Conservation (phyloP, 495 filamentous ascomycete genomes). For the Glarea lozoyensis region DNA sequence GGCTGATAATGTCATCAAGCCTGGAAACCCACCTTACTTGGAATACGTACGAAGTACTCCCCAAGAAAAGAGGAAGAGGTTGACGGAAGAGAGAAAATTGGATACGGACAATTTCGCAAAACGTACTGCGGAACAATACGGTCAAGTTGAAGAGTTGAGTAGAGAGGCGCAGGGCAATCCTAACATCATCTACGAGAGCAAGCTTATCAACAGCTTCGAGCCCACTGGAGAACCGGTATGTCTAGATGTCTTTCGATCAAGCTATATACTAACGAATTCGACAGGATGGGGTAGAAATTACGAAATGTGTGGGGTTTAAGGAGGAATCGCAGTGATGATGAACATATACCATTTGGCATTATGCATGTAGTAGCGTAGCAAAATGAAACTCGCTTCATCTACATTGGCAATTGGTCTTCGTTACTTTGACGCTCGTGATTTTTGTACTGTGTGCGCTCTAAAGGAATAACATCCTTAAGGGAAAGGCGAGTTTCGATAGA, state of each 20-base stretch:
- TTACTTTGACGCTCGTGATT: too few relatives aligned
- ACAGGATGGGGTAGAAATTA: neutral
- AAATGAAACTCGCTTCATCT: too few relatives aligned
- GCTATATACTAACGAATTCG: neutral
- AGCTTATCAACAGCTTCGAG: slow-evolving; percentile 55
- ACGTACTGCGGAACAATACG: slow-evolving; percentile 12
- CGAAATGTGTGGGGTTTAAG: neutral
- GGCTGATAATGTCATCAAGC: slow-evolving; percentile 67
- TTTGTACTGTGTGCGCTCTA: too few relatives aligned
- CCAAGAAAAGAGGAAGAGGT: slow-evolving; percentile 35
- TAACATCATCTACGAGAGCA: slow-evolving; percentile 59
- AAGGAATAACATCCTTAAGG: too few relatives aligned
- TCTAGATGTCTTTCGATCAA: neutral
- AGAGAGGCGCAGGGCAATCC: slow-evolving; percentile 51
- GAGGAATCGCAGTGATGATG: too few relatives aligned
- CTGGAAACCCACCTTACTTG: slow-evolving; percentile 68
- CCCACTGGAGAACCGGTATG: slow-evolving; percentile 41
- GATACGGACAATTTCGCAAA: slow-evolving; percentile 19
- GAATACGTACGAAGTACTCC: slow-evolving; percentile 52
- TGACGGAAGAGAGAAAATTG: slow-evolving; percentile 24
- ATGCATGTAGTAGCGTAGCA: too few relatives aligned
- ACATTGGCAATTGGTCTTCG: too few relatives aligned
- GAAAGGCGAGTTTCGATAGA: too few relatives aligned
- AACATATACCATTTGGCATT: too few relatives aligned
- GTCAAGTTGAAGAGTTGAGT: slow-evolving; percentile 15